Conservation (phyloP, 1,139 yeast species). For the Nakaseomyces sp. region DNA sequence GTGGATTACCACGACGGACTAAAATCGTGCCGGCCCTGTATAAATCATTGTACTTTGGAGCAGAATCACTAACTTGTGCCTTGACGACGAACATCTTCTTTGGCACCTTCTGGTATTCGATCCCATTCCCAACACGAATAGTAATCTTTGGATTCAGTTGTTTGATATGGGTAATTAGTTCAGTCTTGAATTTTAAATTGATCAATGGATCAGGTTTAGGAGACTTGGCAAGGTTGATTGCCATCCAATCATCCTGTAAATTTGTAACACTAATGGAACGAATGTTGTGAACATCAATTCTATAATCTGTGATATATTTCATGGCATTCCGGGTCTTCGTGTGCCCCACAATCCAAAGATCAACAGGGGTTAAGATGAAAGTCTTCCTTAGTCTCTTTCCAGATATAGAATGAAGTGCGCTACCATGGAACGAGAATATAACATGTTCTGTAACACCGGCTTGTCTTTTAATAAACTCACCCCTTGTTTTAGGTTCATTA, state of each 20-base stretch:
- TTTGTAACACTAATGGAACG: constrained; percentile 60
- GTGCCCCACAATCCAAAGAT: constrained; percentile 65
- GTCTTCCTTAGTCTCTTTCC: constrained; percentile 74
- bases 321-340: constrained; percentile 64
- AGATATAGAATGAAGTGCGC: constrained; percentile 71
- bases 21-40: constrained; percentile 87
- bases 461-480: constrained; percentile 58
- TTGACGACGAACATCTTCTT: constrained; percentile 73
- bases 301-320: constrained; percentile 54
- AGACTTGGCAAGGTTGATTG: constrained; percentile 52
- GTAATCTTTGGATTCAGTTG: constrained; percentile 49
- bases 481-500: constrained; percentile 62
- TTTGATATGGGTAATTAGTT: constrained; percentile 68
- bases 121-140: constrained; percentile 61
- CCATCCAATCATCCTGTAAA: constrained; percentile 90
- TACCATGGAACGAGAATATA: constrained; percentile 76
- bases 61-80: constrained; percentile 49
- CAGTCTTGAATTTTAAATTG: constrained; percentile 82
- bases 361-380: constrained; percentile 54
- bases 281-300: constrained; percentile 54
- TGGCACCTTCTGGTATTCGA: constrained; percentile 84
- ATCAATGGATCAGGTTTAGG: constrained; percentile 70
- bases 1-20: constrained; percentile 73
- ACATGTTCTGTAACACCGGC: constrained; percentile 63
- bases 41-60: constrained; percentile 56